Base-by-base conservation (phyloP, 768 basidiomycete species). In the Boletellus ananiceps region DNA sequence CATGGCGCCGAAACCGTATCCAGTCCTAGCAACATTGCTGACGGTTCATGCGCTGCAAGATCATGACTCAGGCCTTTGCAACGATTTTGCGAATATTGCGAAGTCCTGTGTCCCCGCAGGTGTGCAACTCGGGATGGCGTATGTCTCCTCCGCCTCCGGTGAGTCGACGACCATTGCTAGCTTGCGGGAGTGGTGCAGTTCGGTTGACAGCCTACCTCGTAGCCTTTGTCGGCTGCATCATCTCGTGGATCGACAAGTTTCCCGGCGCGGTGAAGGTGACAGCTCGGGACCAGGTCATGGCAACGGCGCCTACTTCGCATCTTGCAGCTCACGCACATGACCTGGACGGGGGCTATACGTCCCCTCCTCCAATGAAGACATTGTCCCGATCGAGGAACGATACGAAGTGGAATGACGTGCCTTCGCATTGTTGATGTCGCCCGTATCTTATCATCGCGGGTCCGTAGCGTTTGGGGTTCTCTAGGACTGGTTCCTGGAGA, bases 291-390 rank as follows among this genome's bases (percentile, higher is more conserved):
- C 51, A 53, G 15, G 36, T 57, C 15, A 69, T 25, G 23, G 23
- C 62, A n/a, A 69, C 68, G 43, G 67, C 67, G 4, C 53, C 67
- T 4, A 69, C 65, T 33, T 67, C 65, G 31, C 57, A 46, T 9
- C 62, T 60, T 13, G 49, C 52, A 7, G 65, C 65, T 5, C 32
- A 57, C 0, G 48, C 1, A n/a, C 50, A 68, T 23, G 55, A 59
- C 14, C 43, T 66, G 33, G 67, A 66, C 8, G 49, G 44, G n/a
- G 32, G 15, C 4, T 59, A 55, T 36, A 57, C 62, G 31, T 38
- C 6, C 33, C 37, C 56, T 9, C 51, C 64, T 9, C 51, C 64
- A 0, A 27, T 47, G 2, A 53, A 44, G 46, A 3, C 4, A 16
- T 37, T 50, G 12, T 31, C 52, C n/a, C 52, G 49, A 37, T 42